Percentiles rank a stretch among this genome's conserved stretches.
phyloP scores from a whole-genome alignment of 306 rosid genomes.

The Dryas octopetala region DNA sequence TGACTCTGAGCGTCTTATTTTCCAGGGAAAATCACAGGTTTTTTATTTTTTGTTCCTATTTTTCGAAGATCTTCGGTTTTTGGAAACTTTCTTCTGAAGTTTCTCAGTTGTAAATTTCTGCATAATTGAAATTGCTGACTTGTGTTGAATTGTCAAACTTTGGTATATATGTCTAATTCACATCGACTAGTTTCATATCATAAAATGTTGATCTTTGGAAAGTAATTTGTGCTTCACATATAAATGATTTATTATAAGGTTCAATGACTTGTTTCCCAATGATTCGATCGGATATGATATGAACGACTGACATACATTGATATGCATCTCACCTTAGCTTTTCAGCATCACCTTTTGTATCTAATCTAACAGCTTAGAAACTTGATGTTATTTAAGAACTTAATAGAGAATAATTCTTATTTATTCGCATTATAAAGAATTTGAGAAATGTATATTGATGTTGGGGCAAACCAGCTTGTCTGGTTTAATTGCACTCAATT shows the following conservation, averaged over 20 bases:
- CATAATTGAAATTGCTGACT: background rate
- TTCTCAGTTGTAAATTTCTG: too few species aligned
- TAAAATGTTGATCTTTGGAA: too few species aligned
- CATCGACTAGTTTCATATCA: too few species aligned
- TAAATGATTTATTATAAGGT: too few species aligned
- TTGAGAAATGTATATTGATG: background rate
- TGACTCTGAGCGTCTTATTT: conserved; percentile 7
- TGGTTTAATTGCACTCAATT: too few species aligned
- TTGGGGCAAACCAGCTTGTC: background rate
- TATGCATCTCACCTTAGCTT: too few species aligned
- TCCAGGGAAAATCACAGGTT: conserved; percentile 13
- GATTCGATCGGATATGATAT: too few species aligned
- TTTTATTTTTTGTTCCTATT: background rate
- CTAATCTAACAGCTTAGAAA: background rate
- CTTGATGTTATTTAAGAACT: background rate
- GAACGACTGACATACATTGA: too few species aligned
- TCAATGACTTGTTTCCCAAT: too few species aligned
- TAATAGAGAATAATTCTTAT: background rate
- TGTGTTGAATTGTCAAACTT: background rate
- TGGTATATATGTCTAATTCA: too few species aligned
- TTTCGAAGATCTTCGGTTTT: conserved; percentile 3
- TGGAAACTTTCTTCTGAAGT: too few species aligned
- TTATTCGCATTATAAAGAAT: background rate
- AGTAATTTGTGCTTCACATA: too few species aligned
- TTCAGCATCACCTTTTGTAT: background rate